Evolutionary conservation across 2,329 filamentous ascomycete species (phyloP).

Genomic region (Talaromyces amestolkiae): DNA sequence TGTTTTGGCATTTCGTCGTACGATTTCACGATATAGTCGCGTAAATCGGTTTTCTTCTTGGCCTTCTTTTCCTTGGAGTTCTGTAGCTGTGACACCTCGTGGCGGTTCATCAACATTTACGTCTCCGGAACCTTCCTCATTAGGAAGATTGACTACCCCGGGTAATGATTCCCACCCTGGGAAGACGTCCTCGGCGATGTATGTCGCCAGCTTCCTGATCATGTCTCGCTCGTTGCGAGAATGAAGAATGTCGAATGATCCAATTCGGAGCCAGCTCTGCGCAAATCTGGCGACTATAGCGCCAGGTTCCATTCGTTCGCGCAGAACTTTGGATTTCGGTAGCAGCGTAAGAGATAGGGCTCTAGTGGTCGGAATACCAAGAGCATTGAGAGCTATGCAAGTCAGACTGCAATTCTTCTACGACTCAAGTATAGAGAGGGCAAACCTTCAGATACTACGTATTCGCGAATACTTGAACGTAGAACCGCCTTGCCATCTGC

Average conservation of each 20-base stretch:
- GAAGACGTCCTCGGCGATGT: slow-evolving; percentile 83
- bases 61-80: slow-evolving; percentile 65
- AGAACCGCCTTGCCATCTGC: slow-evolving; percentile 94
- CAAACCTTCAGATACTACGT: slow-evolving; percentile 78
- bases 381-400: slow-evolving; percentile 63
- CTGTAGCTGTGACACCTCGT: slow-evolving; percentile 55
- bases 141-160: slow-evolving; percentile 47
- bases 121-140: slow-evolving; percentile 29
- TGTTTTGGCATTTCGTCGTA: slow-evolving; percentile 77
- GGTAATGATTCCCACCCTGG: slow-evolving; percentile 84
- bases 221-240: slow-evolving; percentile 74
- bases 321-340: slow-evolving; percentile 67
- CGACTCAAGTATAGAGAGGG: neutral
- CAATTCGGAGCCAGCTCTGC: slow-evolving; percentile 84
- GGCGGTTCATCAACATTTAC: slow-evolving; percentile 42
- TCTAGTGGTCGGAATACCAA: slow-evolving; percentile 81
- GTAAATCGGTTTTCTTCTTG: slow-evolving; percentile 81
- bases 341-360: slow-evolving; percentile 78
- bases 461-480: slow-evolving; percentile 89
- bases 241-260: slow-evolving; percentile 92
- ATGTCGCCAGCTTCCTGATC: slow-evolving; percentile 72
- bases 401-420: neutral
- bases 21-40: slow-evolving; percentile 82
- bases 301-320: slow-evolving; percentile 82
- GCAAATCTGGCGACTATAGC: slow-evolving; percentile 92